Evolutionary conservation across 495 filamentous ascomycete genomes (phyloP), one percentile per base, ranked within the genome.

Genomic region (Podospora fimiseda): DNA sequence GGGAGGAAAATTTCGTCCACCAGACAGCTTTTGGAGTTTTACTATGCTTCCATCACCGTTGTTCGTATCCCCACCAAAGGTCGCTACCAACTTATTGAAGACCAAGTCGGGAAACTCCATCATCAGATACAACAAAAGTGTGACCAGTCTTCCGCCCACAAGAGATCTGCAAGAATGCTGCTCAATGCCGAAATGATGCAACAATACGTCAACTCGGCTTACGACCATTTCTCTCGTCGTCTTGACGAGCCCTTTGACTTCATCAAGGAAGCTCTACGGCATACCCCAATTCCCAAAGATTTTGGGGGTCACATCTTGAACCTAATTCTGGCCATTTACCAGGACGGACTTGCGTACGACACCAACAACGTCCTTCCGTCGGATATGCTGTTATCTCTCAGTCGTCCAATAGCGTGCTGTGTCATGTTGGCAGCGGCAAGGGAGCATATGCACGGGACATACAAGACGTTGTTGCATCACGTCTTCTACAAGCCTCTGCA

Each of bases 241-340:
- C 67, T 79, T 3, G 68, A 80, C 44, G 63, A 55, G 4, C 78
- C 80, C 0, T 84, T 84, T 51, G 73, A 84, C 56, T 80, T 84
- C 52, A 71, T 80, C 20, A 60, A 74, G 50, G 71, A 69, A 14
- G 70, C 77, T 2, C 65, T 76, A 11, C 62, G 60, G 11, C 66
- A 70, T 22, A 77, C 71, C 41, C 72, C 72, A 2, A 71, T 76
- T 9, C 73, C 76, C 13, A 56, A 61, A 9, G 74, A 76, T 48
- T 78, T 81, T 65, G 72, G 73, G 20, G 77, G 78, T 0, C 77
- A 80, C 53, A 79, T 80, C 30, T 59, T 81, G 9, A 74, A 74
- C 45, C 55, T 82, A 3, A 75, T 73, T 9, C 66, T 77, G 9
- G 1, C 43, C 15, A 68, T 79, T 16, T 75, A 66, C 65, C 8